Conservation (phyloP, 345 rosid genomes). For the Eutrema heterophyllum region DNA sequence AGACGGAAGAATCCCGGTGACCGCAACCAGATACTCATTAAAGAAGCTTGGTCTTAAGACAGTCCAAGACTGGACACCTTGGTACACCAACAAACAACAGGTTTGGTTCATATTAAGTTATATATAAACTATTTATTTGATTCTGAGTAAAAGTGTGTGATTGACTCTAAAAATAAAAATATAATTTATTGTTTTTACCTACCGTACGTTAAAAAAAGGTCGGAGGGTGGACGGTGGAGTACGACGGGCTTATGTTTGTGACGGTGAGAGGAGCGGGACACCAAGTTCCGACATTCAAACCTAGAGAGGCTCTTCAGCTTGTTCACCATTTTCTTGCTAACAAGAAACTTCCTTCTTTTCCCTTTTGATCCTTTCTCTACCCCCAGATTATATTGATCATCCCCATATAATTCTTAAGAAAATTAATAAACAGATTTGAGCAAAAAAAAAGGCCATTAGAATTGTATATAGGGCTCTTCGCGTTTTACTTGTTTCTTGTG, state of each 20-base stretch:
- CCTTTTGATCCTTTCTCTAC: constrained; percentile 32
- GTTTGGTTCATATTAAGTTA: constrained; percentile 23
- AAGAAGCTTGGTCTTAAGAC: constrained; percentile 63
- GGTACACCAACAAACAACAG: constrained; percentile 52
- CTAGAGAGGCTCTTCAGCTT: constrained; percentile 53
- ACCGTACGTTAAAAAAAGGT: constrained; percentile 36
- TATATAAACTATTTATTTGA: background rate
- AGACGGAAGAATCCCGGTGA: constrained; percentile 85
- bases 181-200: background rate
- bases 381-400: background rate
- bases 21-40: constrained; percentile 60
- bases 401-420: constrained; percentile 9
- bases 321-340: constrained; percentile 50
- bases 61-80: constrained; percentile 66
- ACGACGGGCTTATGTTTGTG: constrained; percentile 60
- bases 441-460: background rate
- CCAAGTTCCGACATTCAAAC: constrained; percentile 67
- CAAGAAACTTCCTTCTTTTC: constrained; percentile 47
- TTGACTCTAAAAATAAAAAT: background rate
- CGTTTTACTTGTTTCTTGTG: background rate
- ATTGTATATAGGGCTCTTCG: background rate
- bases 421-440: constrained; percentile 10
- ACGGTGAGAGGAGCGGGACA: constrained; percentile 77
- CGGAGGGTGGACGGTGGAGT: constrained; percentile 66
- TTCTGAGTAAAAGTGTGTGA: background rate